Base-by-base conservation (phyloP, 108 stramenopile species). In the Nitzschia sp. region DNA sequence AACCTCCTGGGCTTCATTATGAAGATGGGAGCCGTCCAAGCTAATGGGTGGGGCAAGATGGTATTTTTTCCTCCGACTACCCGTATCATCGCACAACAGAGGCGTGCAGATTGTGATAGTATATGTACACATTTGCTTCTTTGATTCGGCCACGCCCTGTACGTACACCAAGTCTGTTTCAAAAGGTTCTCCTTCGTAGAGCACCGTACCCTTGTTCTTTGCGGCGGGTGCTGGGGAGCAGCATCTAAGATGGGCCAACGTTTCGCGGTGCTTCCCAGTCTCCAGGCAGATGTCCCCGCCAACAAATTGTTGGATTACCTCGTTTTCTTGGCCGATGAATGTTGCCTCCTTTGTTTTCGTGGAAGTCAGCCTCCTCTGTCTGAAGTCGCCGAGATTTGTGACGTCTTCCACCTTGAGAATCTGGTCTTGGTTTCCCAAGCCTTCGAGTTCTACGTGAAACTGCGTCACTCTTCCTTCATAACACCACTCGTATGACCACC, bases 401-500 rank as follows among this genome's bases (percentile, higher is more conserved):
- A 90, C 53, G 62, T 84, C 83, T 30, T 71, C 53, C 2, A 88
- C 58, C 52, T 78, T 59, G 19, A 81, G 66, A 17, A 22, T 38
- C n/a, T 53, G 32, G 28, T 45, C 58, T 22, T 22, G 1, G 13
- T 58, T 11, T 23, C 48, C 61, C n/a, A 53, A 36, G 19, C 35
- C 32, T 5, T 78, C 59, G 17, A 80, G 63, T 17, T 76, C 48
- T 3, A 93, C 63, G 63, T 96, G 95, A 71, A 96, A 96, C 71
- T 96, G 95, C 8, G 71, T 68, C 29, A 91, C 60, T 41, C 68
- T 66, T 30, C 81, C 66, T 28, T 85, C 47, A 56, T 86, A 82
- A 60, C 95, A 96, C 89, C 90, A 92, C 78, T 96, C 94, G 53
- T 92, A 96, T n/a, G 85, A 85, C 94, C 94, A 96, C 87, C 90